phyloP scores from a whole-genome alignment of 176 grass and related monocot genomes.

The Pontederia paniculata region DNA sequence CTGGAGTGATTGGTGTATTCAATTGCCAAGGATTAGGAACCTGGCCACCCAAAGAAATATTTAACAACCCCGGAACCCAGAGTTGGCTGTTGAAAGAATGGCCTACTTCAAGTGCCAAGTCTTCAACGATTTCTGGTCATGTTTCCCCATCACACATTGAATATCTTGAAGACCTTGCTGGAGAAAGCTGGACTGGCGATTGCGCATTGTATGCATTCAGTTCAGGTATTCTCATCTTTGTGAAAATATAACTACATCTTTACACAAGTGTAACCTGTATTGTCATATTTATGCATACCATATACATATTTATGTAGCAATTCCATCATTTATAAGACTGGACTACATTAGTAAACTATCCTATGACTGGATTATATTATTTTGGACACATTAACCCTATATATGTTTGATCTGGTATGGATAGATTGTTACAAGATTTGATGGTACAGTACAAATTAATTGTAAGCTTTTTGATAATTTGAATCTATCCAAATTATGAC shows the following conservation, averaged over 20 bases:
- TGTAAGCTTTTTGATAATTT: too few relatives aligned
- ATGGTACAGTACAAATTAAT: too few relatives aligned
- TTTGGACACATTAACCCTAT: too few relatives aligned
- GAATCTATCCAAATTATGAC: too few relatives aligned
- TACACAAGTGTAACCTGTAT: not conserved
- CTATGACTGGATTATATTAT: too few relatives aligned
- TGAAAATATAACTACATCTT: conserved; percentile 13
- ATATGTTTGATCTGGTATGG: too few relatives aligned
- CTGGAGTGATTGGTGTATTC: conserved; percentile 40
- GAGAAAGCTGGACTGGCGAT: conserved; percentile 32
- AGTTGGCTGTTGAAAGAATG: conserved; percentile 28
- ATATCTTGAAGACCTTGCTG: conserved; percentile 28
- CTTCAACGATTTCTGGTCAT: conserved; percentile 12
- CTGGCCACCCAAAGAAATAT: conserved; percentile 12
- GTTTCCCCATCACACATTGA: conserved; percentile 35
- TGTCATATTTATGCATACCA: not conserved
- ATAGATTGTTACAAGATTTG: too few relatives aligned
- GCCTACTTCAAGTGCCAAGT: conserved; percentile 13
- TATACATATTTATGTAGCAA: too few relatives aligned
- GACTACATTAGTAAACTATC: too few relatives aligned
- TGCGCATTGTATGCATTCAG: conserved; percentile 35
- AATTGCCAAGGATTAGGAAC: conserved; percentile 44
- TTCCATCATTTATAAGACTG: too few relatives aligned
- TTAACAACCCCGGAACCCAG: too few relatives aligned
- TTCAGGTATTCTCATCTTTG: conserved; percentile 32